A percentile compares a stretch with the other conserved stretches of the same genome.
Evolutionary conservation across 2,329 filamentous ascomycete species (phyloP).

Genomic region (Fusarium sp.): DNA sequence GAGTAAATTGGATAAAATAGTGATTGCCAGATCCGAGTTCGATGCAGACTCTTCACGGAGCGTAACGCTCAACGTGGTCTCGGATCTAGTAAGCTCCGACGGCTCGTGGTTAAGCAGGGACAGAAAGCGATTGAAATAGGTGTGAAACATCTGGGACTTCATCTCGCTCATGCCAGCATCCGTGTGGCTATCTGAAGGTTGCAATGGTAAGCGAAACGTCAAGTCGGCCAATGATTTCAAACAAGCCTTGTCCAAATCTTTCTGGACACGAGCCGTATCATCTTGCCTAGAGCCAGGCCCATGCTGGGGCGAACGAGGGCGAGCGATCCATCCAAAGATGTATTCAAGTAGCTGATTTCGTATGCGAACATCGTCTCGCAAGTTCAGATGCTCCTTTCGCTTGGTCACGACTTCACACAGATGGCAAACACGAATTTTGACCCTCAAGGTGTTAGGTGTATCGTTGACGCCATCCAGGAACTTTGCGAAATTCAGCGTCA

Average conservation of each 20-base stretch:
- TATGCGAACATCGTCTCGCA: slow-evolving; percentile 75
- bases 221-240: slow-evolving; percentile 73
- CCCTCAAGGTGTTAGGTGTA: slow-evolving; percentile 65
- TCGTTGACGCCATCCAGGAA: slow-evolving; percentile 71
- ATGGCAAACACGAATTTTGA: slow-evolving; percentile 77
- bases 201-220: slow-evolving; percentile 73
- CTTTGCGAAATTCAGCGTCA: slow-evolving; percentile 74
- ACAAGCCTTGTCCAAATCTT: slow-evolving; percentile 73
- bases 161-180: slow-evolving; percentile 75
- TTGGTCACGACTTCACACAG: slow-evolving; percentile 72
- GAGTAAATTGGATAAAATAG: slow-evolving; percentile 74
- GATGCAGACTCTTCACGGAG: slow-evolving; percentile 65
- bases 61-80: slow-evolving; percentile 49
- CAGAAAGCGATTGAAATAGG: slow-evolving; percentile 76
- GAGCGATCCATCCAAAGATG: slow-evolving; percentile 75
- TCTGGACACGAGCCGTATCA: slow-evolving; percentile 68
- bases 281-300: slow-evolving; percentile 62
- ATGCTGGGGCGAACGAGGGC: slow-evolving; percentile 64
- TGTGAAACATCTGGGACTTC: slow-evolving; percentile 77
- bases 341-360: slow-evolving; percentile 75
- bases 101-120: slow-evolving; percentile 71
- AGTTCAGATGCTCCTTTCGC: slow-evolving; percentile 74
- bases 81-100: slow-evolving; percentile 51
- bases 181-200: slow-evolving; percentile 72
- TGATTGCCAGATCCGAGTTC: slow-evolving; percentile 72